These are phyloP conservation scores for Rosa multiflora DNA, from an alignment of 306 rosid species.

Conservation along the genomic window DNA sequence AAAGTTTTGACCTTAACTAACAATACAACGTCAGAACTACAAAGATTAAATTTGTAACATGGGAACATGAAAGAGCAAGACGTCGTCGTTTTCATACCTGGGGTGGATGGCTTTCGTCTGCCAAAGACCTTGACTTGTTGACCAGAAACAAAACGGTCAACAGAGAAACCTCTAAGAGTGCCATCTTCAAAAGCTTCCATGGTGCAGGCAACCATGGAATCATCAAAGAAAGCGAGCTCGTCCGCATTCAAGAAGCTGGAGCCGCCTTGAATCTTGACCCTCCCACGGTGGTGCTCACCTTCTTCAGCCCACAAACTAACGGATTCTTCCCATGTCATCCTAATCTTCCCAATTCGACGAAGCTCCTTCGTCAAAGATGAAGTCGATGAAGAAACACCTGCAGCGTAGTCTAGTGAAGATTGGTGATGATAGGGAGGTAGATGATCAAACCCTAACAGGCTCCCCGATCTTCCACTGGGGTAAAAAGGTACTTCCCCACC, in stretches of 20 bases:
- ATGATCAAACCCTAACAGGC: constrained; percentile 55
- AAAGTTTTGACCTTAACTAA: neutral
- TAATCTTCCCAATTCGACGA: constrained; percentile 78
- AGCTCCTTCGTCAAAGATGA: constrained; percentile 52
- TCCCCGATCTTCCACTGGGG: constrained; percentile 47
- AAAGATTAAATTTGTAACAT: neutral
- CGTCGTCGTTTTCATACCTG: constrained; percentile 38
- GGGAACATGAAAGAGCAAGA: neutral
- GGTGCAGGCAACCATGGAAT: constrained; percentile 71
- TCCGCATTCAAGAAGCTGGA: constrained; percentile 75
- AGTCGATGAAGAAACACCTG: constrained; percentile 34
- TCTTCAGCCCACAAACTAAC: constrained; percentile 92
- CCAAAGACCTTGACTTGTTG: constrained; percentile 92
- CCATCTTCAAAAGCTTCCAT: constrained; percentile 91
- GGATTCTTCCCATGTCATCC: constrained; percentile 92
- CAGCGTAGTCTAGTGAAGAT: constrained; percentile 38
- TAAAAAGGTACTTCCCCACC: constrained; percentile 52
- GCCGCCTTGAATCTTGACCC: constrained; percentile 55
- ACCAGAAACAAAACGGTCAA: constrained; percentile 82
- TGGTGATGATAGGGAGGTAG: constrained; percentile 17
- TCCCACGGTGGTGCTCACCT: constrained; percentile 69
- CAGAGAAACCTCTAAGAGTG: constrained; percentile 72
- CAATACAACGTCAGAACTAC: neutral
- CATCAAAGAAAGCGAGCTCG: constrained; percentile 81
- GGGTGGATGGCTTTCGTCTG: constrained; percentile 61